These are phyloP conservation scores for Stenocarpella maydis DNA, from an alignment of 2,329 filamentous ascomycete species.

Conservation along the genomic window DNA sequence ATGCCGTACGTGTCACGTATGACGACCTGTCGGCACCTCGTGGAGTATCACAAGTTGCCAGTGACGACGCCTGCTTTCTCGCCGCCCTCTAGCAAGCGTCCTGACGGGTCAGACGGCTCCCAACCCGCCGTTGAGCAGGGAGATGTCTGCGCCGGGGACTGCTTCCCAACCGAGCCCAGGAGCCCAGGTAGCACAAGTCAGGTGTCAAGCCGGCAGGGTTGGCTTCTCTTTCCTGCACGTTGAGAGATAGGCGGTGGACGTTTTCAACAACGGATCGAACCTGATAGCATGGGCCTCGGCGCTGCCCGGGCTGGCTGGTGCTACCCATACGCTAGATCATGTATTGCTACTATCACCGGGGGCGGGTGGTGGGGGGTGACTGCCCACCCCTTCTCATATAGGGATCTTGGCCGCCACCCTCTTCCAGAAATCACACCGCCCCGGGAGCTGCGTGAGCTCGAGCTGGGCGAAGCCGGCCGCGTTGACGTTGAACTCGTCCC, in stretches of 20 bases:
- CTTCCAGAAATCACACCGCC: constrained; percentile 63
- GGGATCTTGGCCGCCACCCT: constrained; percentile 55
- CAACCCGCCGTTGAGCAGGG: background rate
- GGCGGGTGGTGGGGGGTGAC: no score
- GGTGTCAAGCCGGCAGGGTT: background rate
- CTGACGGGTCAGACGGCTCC: background rate
- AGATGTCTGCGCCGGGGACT: background rate
- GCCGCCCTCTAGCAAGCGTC: background rate
- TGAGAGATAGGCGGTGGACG: background rate
- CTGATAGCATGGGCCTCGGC: background rate
- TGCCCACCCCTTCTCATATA: constrained; percentile 43
- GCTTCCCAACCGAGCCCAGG: background rate
- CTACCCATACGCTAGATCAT: background rate
- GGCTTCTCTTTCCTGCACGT: no score
- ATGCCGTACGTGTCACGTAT: background rate
- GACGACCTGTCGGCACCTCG: background rate
- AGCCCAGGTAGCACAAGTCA: background rate
- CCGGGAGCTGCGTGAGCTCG: constrained; percentile 48
- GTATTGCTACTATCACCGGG: background rate
- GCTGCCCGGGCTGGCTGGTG: background rate
- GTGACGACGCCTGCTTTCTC: background rate
- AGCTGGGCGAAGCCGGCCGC: constrained; percentile 53
- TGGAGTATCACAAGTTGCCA: background rate
- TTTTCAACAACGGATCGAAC: background rate
- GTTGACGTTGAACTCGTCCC: constrained; percentile 60